A percentile compares a stretch with the other conserved stretches of the same genome.
Conservation (phyloP, 1,284 basidiomycete species). For the Trichosporon asahii region DNA sequence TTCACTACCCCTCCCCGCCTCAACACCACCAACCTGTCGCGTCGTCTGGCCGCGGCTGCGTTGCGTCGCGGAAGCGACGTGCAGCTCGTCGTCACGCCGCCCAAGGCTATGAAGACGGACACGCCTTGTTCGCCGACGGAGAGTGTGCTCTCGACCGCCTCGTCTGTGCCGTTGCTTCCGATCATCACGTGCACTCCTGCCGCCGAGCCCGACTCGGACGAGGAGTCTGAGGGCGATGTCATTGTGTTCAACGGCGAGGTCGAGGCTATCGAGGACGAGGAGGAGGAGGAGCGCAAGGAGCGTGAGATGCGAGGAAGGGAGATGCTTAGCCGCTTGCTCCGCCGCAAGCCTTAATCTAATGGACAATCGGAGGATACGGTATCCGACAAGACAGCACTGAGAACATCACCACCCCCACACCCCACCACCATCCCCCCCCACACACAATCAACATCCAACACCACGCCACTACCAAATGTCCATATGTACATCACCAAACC, state of each 20-base stretch:
- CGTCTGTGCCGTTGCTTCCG: slow-evolving; percentile 38
- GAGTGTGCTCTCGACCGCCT: slow-evolving; percentile 29
- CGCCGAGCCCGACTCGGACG: slow-evolving; percentile 44
- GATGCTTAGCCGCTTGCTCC: slow-evolving; percentile 20
- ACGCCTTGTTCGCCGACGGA: slow-evolving; percentile 33
- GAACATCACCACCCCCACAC: neutral
- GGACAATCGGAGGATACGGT: neutral
- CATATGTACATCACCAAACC: slow-evolving; percentile 5
- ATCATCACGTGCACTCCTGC: slow-evolving; percentile 51
- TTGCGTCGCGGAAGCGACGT: slow-evolving; percentile 3
- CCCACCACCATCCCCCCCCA: neutral
- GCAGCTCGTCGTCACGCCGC: slow-evolving; percentile 18
- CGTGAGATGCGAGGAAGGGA: slow-evolving; percentile 35
- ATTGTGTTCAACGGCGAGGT: slow-evolving; percentile 26
- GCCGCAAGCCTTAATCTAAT: slow-evolving; percentile 13
- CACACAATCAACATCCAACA: neutral
- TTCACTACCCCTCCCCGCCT: slow-evolving; percentile 7
- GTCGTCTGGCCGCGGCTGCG: neutral
- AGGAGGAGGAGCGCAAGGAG: slow-evolving; percentile 33
- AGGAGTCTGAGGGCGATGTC: slow-evolving; percentile 32
- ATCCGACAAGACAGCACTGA: neutral
- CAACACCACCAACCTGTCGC: slow-evolving; percentile 1
- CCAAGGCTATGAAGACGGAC: neutral
- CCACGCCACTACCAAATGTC: neutral
- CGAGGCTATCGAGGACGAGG: slow-evolving; percentile 27